Percentiles rank a stretch among this genome's conserved stretches.
Conservation (phyloP, 495 filamentous ascomycete genomes). For the Pseudevernia furfuracea region DNA sequence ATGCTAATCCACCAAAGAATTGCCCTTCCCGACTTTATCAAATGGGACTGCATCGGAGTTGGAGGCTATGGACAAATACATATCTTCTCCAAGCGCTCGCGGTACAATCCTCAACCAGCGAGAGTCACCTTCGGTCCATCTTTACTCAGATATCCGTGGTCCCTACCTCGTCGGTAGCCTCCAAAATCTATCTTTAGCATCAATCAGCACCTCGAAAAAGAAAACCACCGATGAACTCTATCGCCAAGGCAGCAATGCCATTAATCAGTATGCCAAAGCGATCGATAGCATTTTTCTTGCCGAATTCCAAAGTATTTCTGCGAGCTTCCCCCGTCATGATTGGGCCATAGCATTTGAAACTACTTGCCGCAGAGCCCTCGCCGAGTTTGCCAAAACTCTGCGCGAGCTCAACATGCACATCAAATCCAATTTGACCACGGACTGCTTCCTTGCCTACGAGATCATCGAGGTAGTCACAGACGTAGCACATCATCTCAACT, state of each 20-base stretch:
- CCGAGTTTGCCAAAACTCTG: conserved; percentile 76
- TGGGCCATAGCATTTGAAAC: conserved; percentile 69
- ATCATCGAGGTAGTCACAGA: conserved; percentile 85
- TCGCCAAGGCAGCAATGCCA: conserved; percentile 83
- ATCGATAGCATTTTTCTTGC: conserved; percentile 78
- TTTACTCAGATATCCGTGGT: conserved; percentile 78
- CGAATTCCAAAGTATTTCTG: conserved; percentile 82
- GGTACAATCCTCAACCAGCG: conserved; percentile 41
- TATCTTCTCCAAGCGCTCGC: conserved; percentile 47
- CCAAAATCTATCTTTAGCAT: conserved; percentile 78
- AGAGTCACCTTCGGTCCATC: conserved; percentile 56
- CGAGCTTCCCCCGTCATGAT: conserved; percentile 75
- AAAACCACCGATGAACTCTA: conserved; percentile 68
- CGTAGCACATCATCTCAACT: conserved; percentile 70
- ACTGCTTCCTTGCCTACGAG: conserved; percentile 94
- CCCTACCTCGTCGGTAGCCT: conserved; percentile 74
- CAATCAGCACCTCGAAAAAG: conserved; percentile 79
- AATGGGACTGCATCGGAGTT: conserved; percentile 51
- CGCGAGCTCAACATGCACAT: conserved; percentile 86
- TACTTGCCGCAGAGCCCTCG: conserved; percentile 67
- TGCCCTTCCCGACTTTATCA: conserved; percentile 59
- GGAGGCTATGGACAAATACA: conserved; percentile 48
- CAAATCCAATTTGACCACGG: conserved; percentile 74
- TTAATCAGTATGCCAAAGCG: conserved; percentile 78
- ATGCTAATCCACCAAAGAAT: conserved; percentile 35